A percentile compares a stretch with the other conserved stretches of the same genome.
Evolutionary conservation across 345 rosid species (phyloP).

Genomic region (Camelina laxa): DNA sequence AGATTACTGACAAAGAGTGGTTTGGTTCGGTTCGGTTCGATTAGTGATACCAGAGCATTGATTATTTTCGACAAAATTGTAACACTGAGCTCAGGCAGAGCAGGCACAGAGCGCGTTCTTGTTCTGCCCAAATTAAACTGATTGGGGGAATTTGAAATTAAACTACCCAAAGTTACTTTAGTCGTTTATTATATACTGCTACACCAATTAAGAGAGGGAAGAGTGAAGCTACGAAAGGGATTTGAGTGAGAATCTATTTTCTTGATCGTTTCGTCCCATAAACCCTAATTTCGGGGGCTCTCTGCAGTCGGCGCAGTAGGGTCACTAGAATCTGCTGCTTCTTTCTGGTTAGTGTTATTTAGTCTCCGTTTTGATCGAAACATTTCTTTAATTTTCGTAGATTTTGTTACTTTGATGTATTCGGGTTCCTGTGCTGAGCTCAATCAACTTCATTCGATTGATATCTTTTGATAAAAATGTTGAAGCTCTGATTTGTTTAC

Average conservation of each 20-base stretch:
- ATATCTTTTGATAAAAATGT: background rate
- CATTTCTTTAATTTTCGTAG: background rate
- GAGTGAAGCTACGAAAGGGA: background rate
- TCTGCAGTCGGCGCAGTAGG: background rate
- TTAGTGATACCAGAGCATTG: no score
- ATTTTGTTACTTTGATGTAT: constrained; percentile 28
- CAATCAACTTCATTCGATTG: no score
- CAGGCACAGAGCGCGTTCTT: no score
- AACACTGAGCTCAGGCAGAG: no score
- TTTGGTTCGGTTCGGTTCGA: no score
- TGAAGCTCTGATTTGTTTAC: background rate
- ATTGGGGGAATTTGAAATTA: no score
- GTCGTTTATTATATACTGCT: no score
- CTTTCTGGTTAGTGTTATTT: constrained; percentile 23
- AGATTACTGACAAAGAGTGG: no score
- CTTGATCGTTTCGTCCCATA: background rate
- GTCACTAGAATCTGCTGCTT: constrained; percentile 21
- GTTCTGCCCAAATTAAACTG: no score
- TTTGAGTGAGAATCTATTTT: constrained; percentile 1
- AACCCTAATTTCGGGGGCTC: constrained; percentile 28
- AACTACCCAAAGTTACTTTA: no score
- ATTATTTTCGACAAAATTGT: no score
- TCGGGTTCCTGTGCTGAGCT: constrained; percentile 14
- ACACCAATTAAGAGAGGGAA: background rate
- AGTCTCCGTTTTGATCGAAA: constrained; percentile 18